These are phyloP conservation scores for Camelina sativa DNA, from an alignment of 345 rosid genomes.

Conservation along the genomic window DNA sequence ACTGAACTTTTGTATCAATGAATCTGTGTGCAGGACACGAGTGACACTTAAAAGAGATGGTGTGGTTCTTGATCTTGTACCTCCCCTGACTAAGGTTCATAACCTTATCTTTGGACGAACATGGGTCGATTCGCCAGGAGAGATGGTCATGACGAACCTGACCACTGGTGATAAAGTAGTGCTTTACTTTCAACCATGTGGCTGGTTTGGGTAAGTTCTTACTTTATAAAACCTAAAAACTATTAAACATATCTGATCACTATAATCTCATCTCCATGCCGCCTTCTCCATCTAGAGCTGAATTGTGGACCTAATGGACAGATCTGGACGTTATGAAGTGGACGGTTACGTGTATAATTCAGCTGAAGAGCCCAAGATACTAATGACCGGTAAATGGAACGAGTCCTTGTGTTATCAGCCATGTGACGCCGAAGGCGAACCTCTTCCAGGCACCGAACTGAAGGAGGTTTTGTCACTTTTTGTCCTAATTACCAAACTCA, in stretches of 20 bases:
- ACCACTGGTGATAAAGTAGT: conserved; percentile 58
- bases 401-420: conserved; percentile 68
- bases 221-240: neutral
- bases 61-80: conserved; percentile 70
- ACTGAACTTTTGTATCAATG: neutral
- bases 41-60: conserved; percentile 75
- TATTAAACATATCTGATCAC: neutral
- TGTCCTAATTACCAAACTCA: neutral
- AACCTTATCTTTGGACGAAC: conserved; percentile 77
- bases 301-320: conserved; percentile 43
- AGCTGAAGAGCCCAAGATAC: conserved; percentile 71
- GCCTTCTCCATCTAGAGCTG: conserved; percentile 18
- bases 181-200: conserved; percentile 62
- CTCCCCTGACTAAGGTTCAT: conserved; percentile 69
- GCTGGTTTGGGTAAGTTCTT: conserved; percentile 66
- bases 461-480: conserved; percentile 53
- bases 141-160: conserved; percentile 73
- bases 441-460: conserved; percentile 61
- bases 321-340: conserved; percentile 83
- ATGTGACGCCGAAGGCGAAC: conserved; percentile 79
- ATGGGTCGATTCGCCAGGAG: conserved; percentile 74
- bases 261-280: conserved; percentile 10
- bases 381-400: conserved; percentile 83
- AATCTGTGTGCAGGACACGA: conserved; percentile 53
- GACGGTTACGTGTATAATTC: conserved; percentile 77